These are phyloP conservation scores for Stagonosporopsis tanaceti DNA, from an alignment of 2,329 filamentous ascomycete species.

Conservation along the genomic window DNA sequence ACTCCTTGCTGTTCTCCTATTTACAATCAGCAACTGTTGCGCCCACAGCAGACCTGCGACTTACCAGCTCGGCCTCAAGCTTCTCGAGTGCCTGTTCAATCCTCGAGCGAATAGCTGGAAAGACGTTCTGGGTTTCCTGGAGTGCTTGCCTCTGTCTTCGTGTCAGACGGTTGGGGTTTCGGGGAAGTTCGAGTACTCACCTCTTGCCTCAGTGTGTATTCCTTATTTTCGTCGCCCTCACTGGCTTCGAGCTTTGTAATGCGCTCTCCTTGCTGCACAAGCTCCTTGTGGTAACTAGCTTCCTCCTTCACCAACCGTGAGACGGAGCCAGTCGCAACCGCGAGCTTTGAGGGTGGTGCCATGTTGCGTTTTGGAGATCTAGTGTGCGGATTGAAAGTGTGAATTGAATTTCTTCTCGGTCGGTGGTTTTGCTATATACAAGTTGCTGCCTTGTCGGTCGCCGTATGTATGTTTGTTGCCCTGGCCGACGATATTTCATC, in stretches of 20 bases:
- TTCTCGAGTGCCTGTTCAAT: conserved; percentile 75
- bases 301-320: conserved; percentile 91
- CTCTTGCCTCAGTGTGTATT: conserved; percentile 85
- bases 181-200: conserved; percentile 56
- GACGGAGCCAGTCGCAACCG: conserved; percentile 81
- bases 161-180: not conserved
- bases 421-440: not conserved
- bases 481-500: conserved; percentile 28
- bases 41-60: conserved; percentile 46
- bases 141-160: conserved; percentile 72
- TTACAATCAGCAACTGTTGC: conserved; percentile 10
- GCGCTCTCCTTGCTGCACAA: conserved; percentile 75
- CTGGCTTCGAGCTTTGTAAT: conserved; percentile 71
- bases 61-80: conserved; percentile 78
- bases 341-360: conserved; percentile 77
- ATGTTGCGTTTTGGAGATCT: conserved; percentile 58
- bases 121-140: conserved; percentile 87
- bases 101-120: conserved; percentile 74
- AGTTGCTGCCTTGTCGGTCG: conserved; percentile 15
- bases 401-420: not conserved
- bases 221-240: conserved; percentile 75
- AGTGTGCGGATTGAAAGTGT: not conserved
- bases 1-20: conserved; percentile 54
- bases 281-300: conserved; percentile 86
- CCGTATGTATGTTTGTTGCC: not conserved